Conservation (phyloP, 345 rosid species). For the Populus nigra region DNA sequence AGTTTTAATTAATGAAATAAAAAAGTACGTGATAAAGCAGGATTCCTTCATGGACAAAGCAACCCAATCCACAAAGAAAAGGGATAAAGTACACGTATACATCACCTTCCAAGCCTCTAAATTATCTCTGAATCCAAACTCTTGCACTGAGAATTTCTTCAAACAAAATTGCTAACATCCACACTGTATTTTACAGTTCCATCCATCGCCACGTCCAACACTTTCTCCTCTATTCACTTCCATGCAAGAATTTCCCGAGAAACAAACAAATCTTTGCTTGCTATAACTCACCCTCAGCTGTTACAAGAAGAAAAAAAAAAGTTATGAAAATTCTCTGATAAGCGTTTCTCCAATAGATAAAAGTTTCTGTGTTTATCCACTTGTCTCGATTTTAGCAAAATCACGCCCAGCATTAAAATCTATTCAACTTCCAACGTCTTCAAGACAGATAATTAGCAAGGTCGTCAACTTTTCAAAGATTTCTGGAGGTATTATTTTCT, state of each 20-base stretch:
- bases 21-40: not conserved
- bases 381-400: slow-evolving; percentile 27
- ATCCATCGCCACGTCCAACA: slow-evolving; percentile 12
- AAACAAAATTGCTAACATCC: not conserved
- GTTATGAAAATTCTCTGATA: not conserved
- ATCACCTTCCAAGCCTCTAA: not conserved
- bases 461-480: not conserved
- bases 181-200: not conserved
- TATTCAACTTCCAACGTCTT: not conserved
- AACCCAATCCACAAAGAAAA: not conserved
- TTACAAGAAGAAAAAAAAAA: not conserved
- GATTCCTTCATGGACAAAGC: slow-evolving; percentile 5
- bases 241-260: slow-evolving; percentile 22
- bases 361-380: slow-evolving; percentile 33
- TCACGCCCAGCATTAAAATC: not conserved
- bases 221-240: slow-evolving; percentile 11
- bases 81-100: not conserved
- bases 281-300: slow-evolving; percentile 12
- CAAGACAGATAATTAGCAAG: not conserved
- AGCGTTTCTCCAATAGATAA: slow-evolving; percentile 25
- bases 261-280: slow-evolving; percentile 31
- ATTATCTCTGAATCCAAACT: slow-evolving; percentile 17
- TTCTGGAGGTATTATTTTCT: not conserved
- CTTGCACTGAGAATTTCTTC: not conserved
- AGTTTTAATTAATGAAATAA: too few relatives aligned